A percentile compares a stretch with the other conserved stretches of the same genome.
phyloP scores from a whole-genome alignment of 2,329 filamentous ascomycete genomes.

The Boeremia exigua region DNA sequence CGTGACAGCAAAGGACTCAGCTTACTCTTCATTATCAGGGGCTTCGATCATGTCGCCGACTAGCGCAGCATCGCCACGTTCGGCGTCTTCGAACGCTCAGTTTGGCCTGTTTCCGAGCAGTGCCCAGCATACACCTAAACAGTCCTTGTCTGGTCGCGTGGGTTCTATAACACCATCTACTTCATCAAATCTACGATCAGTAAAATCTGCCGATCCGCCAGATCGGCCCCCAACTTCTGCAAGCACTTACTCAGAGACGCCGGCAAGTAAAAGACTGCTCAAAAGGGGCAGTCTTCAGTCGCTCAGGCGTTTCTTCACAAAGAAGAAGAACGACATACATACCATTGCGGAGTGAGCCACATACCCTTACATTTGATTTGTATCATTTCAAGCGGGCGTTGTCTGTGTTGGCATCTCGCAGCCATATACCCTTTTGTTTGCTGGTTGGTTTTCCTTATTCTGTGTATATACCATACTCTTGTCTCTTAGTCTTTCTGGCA shows the following conservation, averaged over 20 bases:
- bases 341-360: slow-evolving; percentile 43
- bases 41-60: slow-evolving; percentile 41
- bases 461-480: slow-evolving; percentile 15
- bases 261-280: slow-evolving; percentile 28
- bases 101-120: slow-evolving; percentile 46
- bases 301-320: slow-evolving; percentile 45
- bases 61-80: slow-evolving; percentile 30
- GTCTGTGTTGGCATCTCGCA: slow-evolving; percentile 18
- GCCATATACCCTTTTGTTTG: slow-evolving; percentile 22
- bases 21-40: slow-evolving; percentile 48
- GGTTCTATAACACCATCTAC: slow-evolving; percentile 34
- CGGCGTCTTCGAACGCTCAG: slow-evolving; percentile 41
- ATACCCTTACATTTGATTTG: slow-evolving; percentile 22
- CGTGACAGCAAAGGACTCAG: slow-evolving; percentile 46
- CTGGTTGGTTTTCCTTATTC: slow-evolving; percentile 4
- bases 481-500: slow-evolving; percentile 1
- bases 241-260: slow-evolving; percentile 30
- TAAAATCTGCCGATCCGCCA: slow-evolving; percentile 22
- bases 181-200: slow-evolving; percentile 17
- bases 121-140: slow-evolving; percentile 38
- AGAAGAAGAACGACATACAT: slow-evolving; percentile 42
- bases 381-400: slow-evolving; percentile 18
- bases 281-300: slow-evolving; percentile 46
- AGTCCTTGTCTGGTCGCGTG: slow-evolving; percentile 37
- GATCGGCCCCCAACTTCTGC: slow-evolving; percentile 39